A percentile compares a stretch with the other conserved stretches of the same genome.
phyloP scores from a whole-genome alignment of 2,329 filamentous ascomycete species.

The Ilyonectria sp. region DNA sequence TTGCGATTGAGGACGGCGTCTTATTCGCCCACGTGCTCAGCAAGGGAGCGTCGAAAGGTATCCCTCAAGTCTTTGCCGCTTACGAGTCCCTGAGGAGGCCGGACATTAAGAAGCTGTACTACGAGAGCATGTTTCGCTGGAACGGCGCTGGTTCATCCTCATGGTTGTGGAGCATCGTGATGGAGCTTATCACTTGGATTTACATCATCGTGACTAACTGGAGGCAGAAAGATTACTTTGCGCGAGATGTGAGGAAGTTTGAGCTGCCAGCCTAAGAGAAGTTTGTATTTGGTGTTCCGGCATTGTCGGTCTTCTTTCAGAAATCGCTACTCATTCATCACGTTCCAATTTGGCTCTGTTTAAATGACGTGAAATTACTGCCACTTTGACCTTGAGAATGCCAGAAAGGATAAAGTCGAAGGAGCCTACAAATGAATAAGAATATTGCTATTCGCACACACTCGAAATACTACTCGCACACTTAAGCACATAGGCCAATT shows the following conservation, averaged over 20 bases:
- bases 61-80: slow-evolving; percentile 62
- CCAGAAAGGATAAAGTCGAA: no score
- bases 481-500: no score
- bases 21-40: slow-evolving; percentile 57
- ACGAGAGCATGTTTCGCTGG: slow-evolving; percentile 54
- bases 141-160: slow-evolving; percentile 29
- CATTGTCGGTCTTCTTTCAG: no score
- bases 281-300: no score
- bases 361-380: no score
- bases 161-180: slow-evolving; percentile 39
- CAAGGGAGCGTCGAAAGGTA: slow-evolving; percentile 39
- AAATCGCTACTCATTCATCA: no score
- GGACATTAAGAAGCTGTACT: slow-evolving; percentile 61
- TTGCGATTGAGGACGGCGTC: slow-evolving; percentile 67
- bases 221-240: slow-evolving; percentile 38
- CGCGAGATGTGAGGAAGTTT: slow-evolving; percentile 39
- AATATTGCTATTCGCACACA: no score
- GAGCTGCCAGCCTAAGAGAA: slow-evolving; percentile 24
- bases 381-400: no score
- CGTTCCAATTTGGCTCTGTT: no score
- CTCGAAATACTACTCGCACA: no score
- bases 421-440: no score
- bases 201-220: slow-evolving; percentile 38
- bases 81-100: slow-evolving; percentile 62
- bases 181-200: slow-evolving; percentile 47